A percentile compares a stretch with the other conserved stretches of the same genome.
These are phyloP conservation scores for Nakaseomyces nivariensis DNA, from an alignment of 1,139 yeast species.

Conservation along the genomic window DNA sequence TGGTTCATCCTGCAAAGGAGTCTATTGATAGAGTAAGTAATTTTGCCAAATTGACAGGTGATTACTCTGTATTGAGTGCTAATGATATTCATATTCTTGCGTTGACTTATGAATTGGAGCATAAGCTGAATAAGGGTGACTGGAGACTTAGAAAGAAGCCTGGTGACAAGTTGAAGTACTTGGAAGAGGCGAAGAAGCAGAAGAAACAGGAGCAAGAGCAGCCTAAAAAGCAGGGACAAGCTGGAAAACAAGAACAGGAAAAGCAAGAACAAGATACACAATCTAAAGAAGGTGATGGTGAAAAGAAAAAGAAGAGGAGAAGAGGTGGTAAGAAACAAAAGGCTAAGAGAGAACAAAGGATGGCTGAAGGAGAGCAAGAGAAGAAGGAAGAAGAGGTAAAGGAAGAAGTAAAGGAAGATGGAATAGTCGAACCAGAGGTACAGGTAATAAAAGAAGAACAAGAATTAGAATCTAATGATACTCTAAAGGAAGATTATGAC, in stretches of 20 bases:
- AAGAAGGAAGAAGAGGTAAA: conserved; percentile 9
- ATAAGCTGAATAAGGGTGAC: conserved; percentile 57
- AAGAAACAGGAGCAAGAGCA: conserved; percentile 5
- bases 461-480: conserved; percentile 44
- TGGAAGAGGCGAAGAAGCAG: conserved; percentile 10
- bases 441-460: conserved; percentile 7
- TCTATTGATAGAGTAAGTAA: conserved; percentile 55
- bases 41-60: conserved; percentile 87
- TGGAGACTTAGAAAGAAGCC: conserved; percentile 63
- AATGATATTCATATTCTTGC: conserved; percentile 93
- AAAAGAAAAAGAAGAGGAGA: conserved; percentile 39
- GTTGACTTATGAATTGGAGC: conserved; percentile 76
- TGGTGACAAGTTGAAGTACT: conserved; percentile 40
- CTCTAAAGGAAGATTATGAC: conserved; percentile 41
- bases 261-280: background rate
- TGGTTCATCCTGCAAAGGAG: conserved; percentile 67
- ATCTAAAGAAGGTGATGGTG: conserved; percentile 8
- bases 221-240: background rate
- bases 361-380: conserved; percentile 9
- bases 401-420: conserved; percentile 8
- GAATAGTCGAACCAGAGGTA: background rate
- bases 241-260: background rate
- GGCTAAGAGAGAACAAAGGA: conserved; percentile 37
- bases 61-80: conserved; percentile 71
- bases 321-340: conserved; percentile 59